These are phyloP conservation scores for Aspergillus ochraceoroseus DNA, from an alignment of 2,329 filamentous ascomycete genomes.

Conservation along the genomic window DNA sequence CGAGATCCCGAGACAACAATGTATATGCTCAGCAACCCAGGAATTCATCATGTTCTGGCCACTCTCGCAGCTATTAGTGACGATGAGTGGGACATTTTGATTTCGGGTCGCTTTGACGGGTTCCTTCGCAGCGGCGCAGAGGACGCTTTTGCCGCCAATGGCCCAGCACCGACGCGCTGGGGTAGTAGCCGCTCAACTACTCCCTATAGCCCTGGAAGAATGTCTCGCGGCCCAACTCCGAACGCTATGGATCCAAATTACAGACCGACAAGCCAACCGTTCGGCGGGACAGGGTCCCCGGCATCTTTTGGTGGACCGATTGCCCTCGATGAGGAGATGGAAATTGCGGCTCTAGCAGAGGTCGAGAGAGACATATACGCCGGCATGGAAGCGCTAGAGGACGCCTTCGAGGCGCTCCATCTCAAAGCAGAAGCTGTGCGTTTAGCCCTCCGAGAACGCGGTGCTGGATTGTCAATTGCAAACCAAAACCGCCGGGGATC, in stretches of 20 bases:
- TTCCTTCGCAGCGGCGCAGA: conserved; percentile 94
- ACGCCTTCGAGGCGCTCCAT: conserved; percentile 90
- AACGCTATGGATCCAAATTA: conserved; percentile 39
- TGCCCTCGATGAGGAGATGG: conserved; percentile 87
- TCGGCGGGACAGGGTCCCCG: conserved; percentile 48
- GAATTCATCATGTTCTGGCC: conserved; percentile 77
- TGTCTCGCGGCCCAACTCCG: conserved; percentile 35
- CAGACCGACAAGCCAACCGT: conserved; percentile 40
- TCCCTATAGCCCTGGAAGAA: conserved; percentile 31
- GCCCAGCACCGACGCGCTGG: conserved; percentile 28
- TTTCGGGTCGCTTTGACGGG: conserved; percentile 88
- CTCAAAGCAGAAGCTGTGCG: conserved; percentile 76
- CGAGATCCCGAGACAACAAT: conserved; percentile 81
- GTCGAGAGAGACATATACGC: conserved; percentile 89
- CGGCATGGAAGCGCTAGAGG: conserved; percentile 90
- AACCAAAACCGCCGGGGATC: conserved; percentile 44
- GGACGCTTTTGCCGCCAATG: conserved; percentile 34
- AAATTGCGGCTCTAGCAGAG: conserved; percentile 83
- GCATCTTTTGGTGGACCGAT: conserved; percentile 66
- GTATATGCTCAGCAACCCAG: conserved; percentile 76
- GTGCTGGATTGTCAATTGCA: conserved; percentile 63
- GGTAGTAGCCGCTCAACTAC: conserved; percentile 40
- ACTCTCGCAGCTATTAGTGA: conserved; percentile 82
- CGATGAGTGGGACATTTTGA: conserved; percentile 95
- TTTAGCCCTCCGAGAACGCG: conserved; percentile 71